Percentiles rank a stretch among this genome's conserved stretches.
Evolutionary conservation across 2,329 filamentous ascomycete species (phyloP).

Genomic region (Zalaria obscura): DNA sequence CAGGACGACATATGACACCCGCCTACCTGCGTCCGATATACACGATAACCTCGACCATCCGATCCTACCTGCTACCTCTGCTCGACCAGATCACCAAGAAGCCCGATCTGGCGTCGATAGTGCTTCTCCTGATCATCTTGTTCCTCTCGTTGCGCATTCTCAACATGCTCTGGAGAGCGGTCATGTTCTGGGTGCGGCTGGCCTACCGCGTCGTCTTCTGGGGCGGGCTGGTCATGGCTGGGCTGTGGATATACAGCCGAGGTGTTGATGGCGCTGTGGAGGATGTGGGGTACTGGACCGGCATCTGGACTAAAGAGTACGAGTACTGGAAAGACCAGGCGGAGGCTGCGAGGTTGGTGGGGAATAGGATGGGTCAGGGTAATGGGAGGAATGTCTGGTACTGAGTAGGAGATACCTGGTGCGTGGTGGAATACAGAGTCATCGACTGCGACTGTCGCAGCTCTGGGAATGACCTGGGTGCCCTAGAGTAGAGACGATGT

Average conservation of each 20-base stretch:
- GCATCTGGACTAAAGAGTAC: constrained; percentile 24
- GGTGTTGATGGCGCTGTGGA: constrained; percentile 49
- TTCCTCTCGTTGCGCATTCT: constrained; percentile 51
- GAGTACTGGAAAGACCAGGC: constrained; percentile 20
- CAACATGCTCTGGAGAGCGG: constrained; percentile 54
- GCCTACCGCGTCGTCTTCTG: constrained; percentile 50
- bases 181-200: constrained; percentile 66
- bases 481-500: too few relatives aligned
- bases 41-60: constrained; percentile 9
- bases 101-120: constrained; percentile 36
- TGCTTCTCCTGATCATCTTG: constrained; percentile 44
- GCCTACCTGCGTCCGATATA: constrained; percentile 10
- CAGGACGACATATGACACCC: constrained; percentile 6
- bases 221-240: constrained; percentile 40
- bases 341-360: constrained; percentile 2
- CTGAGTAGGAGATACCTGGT: background rate
- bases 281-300: constrained; percentile 35
- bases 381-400: background rate
- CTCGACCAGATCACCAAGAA: constrained; percentile 16
- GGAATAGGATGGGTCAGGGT: background rate
- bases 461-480: too few relatives aligned
- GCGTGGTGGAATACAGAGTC: too few relatives aligned
- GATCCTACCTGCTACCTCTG: constrained; percentile 15
- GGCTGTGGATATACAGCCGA: constrained; percentile 43
- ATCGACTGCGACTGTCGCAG: too few relatives aligned